Evolutionary conservation across 1,284 basidiomycete genomes (phyloP).

Genomic region (Ganoderma sp.): DNA sequence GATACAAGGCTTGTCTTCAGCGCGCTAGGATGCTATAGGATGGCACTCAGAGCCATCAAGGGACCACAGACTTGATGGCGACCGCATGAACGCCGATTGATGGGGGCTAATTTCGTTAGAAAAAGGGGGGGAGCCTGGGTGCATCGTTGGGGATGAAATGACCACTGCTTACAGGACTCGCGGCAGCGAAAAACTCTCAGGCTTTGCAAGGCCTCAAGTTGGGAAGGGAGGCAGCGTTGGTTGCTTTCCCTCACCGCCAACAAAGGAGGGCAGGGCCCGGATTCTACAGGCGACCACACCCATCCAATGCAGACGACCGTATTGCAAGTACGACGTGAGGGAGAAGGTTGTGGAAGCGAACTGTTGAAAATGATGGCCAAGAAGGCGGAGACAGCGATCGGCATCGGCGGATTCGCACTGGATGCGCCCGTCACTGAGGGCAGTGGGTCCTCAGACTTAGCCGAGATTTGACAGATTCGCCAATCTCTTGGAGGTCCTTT

Average conservation of each 20-base stretch:
- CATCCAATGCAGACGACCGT: not conserved
- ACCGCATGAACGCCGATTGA: no score
- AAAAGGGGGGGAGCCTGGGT: no score
- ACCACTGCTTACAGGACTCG: no score
- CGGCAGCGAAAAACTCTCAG: not conserved
- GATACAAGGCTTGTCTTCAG: no score
- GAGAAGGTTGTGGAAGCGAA: not conserved
- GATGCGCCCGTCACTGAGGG: not conserved
- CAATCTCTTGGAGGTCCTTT: not conserved
- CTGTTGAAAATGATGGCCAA: not conserved
- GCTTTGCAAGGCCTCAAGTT: not conserved
- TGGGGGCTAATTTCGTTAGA: no score
- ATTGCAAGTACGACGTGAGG: not conserved
- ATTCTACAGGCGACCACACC: not conserved
- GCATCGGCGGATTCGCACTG: not conserved
- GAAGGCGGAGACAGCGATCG: slow-evolving; percentile 1
- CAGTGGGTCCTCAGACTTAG: slow-evolving; percentile 1
- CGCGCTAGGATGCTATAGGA: no score
- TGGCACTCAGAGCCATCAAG: no score
- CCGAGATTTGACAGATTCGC: slow-evolving; percentile 1
- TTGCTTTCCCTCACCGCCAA: not conserved
- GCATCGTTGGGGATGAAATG: no score
- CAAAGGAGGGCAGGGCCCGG: no score
- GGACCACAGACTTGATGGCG: no score
- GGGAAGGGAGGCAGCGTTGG: not conserved